phyloP scores from a whole-genome alignment of 306 rosid genomes.

The Albizia julibrissin region DNA sequence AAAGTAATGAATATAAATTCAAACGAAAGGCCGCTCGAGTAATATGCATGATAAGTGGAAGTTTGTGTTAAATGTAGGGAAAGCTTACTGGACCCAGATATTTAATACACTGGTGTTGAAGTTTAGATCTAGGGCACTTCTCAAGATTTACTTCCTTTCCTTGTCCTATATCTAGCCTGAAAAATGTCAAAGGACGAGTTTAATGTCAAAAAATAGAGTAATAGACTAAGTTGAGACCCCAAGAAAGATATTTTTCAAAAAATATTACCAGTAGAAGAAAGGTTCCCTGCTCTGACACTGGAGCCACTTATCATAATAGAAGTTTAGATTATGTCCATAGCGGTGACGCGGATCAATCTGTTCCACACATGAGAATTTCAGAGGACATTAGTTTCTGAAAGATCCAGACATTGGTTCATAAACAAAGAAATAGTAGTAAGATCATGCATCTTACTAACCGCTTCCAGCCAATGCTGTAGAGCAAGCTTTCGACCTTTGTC shows the following conservation, averaged over 20 bases:
- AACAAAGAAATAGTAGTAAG: background rate
- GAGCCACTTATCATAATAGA: conserved; percentile 63
- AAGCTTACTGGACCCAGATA: conserved; percentile 55
- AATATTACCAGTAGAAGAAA: conserved; percentile 68
- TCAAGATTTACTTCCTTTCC: conserved; percentile 4
- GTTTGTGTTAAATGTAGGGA: conserved; percentile 9
- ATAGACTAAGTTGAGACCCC: background rate
- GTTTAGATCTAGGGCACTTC: conserved; percentile 1
- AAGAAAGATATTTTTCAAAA: conserved; percentile 1
- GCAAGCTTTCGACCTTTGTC: conserved; percentile 69
- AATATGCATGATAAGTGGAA: conserved; percentile 6
- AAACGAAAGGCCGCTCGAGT: background rate
- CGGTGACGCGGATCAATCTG: conserved; percentile 80
- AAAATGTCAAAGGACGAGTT: conserved; percentile 1
- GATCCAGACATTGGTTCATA: background rate
- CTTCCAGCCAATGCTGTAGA: conserved; percentile 75
- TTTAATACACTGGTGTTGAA: conserved; percentile 1
- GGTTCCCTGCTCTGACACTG: conserved; percentile 68
- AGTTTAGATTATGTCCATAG: conserved; percentile 71
- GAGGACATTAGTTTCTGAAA: conserved; percentile 21
- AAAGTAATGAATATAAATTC: background rate
- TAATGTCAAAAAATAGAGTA: background rate
- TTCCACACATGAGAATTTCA: conserved; percentile 11
- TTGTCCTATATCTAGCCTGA: conserved; percentile 37
- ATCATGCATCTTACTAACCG: conserved; percentile 46